phyloP scores from a whole-genome alignment of 2,329 filamentous ascomycete genomes.

The Pseudogymnoascus sp. region DNA sequence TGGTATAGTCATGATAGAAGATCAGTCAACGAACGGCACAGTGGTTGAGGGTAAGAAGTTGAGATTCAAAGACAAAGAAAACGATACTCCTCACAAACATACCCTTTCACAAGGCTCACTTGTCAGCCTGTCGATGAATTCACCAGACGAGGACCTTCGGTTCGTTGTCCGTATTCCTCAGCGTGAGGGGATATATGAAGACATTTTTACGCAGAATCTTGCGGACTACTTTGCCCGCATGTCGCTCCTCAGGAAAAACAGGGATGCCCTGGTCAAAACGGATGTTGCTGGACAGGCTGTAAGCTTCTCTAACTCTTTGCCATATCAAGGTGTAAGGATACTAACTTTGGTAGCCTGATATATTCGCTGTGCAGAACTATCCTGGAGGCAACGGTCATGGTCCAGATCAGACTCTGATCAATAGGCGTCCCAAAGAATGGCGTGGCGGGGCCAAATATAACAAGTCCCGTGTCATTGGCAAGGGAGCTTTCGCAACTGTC shows the following conservation, averaged over 20 bases:
- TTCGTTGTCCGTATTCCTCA: conserved; percentile 83
- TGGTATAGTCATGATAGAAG: conserved; percentile 86
- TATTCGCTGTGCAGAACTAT: conserved; percentile 4
- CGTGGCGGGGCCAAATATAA: conserved; percentile 80
- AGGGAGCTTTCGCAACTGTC: conserved; percentile 90
- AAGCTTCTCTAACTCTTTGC: background rate
- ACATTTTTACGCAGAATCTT: conserved; percentile 62
- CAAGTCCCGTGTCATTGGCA: conserved; percentile 71
- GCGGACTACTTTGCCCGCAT: conserved; percentile 51
- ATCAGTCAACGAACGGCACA: conserved; percentile 93
- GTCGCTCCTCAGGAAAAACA: conserved; percentile 4
- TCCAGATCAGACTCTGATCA: conserved; percentile 12
- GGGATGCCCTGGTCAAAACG: background rate
- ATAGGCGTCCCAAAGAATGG: conserved; percentile 56
- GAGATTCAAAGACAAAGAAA: conserved; percentile 40
- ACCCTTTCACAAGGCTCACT: conserved; percentile 27
- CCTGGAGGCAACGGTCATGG: background rate
- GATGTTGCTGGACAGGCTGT: conserved; percentile 6
- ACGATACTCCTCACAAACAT: conserved; percentile 31
- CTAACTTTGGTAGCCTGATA: conserved; percentile 2
- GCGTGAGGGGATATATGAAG: conserved; percentile 56
- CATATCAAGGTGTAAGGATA: background rate
- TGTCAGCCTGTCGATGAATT: conserved; percentile 26
- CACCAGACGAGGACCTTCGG: conserved; percentile 52
- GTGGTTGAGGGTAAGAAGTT: conserved; percentile 70